phyloP scores from a whole-genome alignment of 441 rosid species.

The Jatropha multifida region DNA sequence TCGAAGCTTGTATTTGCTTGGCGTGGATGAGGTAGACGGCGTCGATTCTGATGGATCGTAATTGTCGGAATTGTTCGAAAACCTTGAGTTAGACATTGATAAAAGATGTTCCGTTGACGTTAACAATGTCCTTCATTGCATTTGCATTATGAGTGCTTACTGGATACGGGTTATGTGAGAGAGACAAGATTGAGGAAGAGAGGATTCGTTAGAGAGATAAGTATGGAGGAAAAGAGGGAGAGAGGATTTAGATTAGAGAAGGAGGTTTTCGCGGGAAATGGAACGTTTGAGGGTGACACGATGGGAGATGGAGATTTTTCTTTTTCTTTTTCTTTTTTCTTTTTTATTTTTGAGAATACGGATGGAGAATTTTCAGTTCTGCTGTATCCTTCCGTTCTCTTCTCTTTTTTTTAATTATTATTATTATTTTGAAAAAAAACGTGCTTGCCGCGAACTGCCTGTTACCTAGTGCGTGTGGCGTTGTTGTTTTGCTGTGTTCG shows the following conservation, averaged over 20 bases:
- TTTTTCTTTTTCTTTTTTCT: background rate
- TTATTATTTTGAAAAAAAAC: background rate
- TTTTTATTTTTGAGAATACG: too few relatives aligned
- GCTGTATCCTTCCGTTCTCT: background rate
- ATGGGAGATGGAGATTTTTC: background rate
- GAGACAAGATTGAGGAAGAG: slow-evolving; percentile 2
- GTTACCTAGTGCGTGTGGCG: too few relatives aligned
- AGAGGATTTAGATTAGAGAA: slow-evolving; percentile 9
- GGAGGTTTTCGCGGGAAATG: slow-evolving; percentile 62
- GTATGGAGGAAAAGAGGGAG: background rate
- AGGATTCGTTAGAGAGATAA: slow-evolving; percentile 3
- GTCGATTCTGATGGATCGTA: slow-evolving; percentile 25
- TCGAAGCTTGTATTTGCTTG: slow-evolving; percentile 42
- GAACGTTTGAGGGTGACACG: slow-evolving; percentile 27
- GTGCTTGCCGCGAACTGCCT: slow-evolving; percentile 15
- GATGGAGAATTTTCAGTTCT: background rate
- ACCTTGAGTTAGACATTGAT: slow-evolving; percentile 32
- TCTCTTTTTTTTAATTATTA: background rate
- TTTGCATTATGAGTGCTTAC: background rate
- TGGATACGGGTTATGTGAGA: slow-evolving; percentile 1
- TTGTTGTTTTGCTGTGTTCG: background rate
- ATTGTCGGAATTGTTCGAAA: slow-evolving; percentile 8
- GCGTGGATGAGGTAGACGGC: slow-evolving; percentile 21
- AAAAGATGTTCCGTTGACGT: background rate
- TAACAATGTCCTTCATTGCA: slow-evolving; percentile 12